Conservation (phyloP, 352 stramenopile genomes). For the Halophytophthora polymorphica region DNA sequence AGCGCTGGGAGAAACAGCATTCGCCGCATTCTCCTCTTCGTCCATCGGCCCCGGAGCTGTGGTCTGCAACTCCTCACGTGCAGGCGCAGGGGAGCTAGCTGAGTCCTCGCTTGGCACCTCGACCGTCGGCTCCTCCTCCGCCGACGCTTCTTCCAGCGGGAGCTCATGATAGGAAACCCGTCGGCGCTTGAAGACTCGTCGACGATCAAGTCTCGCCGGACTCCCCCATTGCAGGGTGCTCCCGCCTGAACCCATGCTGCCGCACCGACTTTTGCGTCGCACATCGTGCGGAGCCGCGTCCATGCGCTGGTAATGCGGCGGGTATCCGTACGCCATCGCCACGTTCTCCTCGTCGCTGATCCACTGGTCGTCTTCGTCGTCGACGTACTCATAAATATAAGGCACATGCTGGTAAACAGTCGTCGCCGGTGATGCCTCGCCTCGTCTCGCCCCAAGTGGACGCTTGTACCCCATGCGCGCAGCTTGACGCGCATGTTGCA, state of each 20-base stretch:
- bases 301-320: conserved; percentile 10
- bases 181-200: conserved; percentile 25
- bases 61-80: not conserved
- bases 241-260: conserved; percentile 16
- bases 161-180: conserved; percentile 13
- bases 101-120: conserved; percentile 1
- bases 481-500: conserved; percentile 8
- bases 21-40: conserved; percentile 1
- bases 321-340: conserved; percentile 18
- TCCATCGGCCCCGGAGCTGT: conserved; percentile 12
- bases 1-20: no score
- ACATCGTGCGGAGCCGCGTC: conserved; percentile 15
- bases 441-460: conserved; percentile 18
- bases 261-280: conserved; percentile 16
- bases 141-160: conserved; percentile 8
- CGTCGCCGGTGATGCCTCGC: conserved; percentile 11
- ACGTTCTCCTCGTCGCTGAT: conserved; percentile 32
- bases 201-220: conserved; percentile 8
- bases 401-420: conserved; percentile 28
- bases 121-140: no score
- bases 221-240: conserved; percentile 14
- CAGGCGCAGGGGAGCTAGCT: not conserved
- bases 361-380: conserved; percentile 33
- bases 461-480: conserved; percentile 21
- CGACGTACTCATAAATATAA: conserved; percentile 35